Conservation (phyloP, 345 rosid genomes). For the Acer campestre region DNA sequence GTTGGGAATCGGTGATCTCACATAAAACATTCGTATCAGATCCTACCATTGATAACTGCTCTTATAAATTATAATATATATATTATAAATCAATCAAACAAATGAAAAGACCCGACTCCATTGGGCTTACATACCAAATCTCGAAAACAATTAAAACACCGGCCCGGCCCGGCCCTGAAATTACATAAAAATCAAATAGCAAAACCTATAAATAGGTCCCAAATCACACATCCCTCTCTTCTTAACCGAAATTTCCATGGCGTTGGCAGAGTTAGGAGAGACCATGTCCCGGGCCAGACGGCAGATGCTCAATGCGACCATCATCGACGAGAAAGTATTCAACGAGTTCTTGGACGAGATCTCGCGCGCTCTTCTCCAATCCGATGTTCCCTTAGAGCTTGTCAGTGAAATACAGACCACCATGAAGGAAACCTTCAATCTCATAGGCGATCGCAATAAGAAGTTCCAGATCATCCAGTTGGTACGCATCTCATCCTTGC, state of each 20-base stretch:
- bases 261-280: slow-evolving; percentile 84
- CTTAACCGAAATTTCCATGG: slow-evolving; percentile 39
- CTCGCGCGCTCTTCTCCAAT: slow-evolving; percentile 84
- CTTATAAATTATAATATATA: too few relatives aligned
- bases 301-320: slow-evolving; percentile 96
- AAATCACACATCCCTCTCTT: too few relatives aligned
- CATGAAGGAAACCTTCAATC: slow-evolving; percentile 85
- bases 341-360: slow-evolving; percentile 91
- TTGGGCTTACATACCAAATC: too few relatives aligned
- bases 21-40: too few relatives aligned
- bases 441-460: slow-evolving; percentile 77
- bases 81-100: too few relatives aligned
- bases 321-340: slow-evolving; percentile 81
- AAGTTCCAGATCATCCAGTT: slow-evolving; percentile 79
- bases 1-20: too few relatives aligned
- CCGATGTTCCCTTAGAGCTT: slow-evolving; percentile 90
- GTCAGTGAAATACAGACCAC: slow-evolving; percentile 89
- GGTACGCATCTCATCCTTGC: slow-evolving; percentile 1
- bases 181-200: too few relatives aligned
- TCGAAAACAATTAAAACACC: too few relatives aligned
- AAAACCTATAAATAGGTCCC: too few relatives aligned
- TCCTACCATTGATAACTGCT: too few relatives aligned
- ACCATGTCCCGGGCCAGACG: slow-evolving; percentile 87
- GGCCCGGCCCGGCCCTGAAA: too few relatives aligned
- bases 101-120: too few relatives aligned